phyloP scores from a whole-genome alignment of 1,284 basidiomycete genomes.

The Cerioporus squamosus region DNA sequence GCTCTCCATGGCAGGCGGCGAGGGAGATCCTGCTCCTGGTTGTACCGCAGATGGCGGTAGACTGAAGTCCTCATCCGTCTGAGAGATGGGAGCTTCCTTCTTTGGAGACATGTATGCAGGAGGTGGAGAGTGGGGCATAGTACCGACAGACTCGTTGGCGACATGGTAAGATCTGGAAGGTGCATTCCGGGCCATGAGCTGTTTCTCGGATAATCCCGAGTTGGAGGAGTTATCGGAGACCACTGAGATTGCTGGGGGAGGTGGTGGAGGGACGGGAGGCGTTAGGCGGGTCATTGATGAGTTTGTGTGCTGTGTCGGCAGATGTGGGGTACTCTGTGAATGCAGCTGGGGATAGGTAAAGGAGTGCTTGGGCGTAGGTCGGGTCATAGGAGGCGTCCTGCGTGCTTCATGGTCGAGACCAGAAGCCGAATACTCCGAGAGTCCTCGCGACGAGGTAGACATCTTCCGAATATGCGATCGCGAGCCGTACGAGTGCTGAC shows the following conservation, averaged over 20 bases:
- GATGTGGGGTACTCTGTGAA: conserved; percentile 22
- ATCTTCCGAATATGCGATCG: conserved; percentile 25
- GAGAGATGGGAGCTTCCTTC: conserved; percentile 22
- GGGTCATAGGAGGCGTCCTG: conserved; percentile 11
- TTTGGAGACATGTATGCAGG: conserved; percentile 35
- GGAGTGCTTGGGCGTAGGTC: conserved; percentile 20
- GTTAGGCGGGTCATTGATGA: conserved; percentile 13
- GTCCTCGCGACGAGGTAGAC: conserved; percentile 24
- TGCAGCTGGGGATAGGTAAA: conserved; percentile 22
- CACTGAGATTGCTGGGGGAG: conserved; percentile 13
- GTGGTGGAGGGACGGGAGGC: conserved; percentile 16
- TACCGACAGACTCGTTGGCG: conserved; percentile 33
- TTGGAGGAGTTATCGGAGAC: conserved; percentile 20
- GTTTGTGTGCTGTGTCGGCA: conserved; percentile 16
- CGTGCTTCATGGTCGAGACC: conserved; percentile 11
- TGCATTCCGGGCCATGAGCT: conserved; percentile 29
- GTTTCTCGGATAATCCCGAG: conserved; percentile 28
- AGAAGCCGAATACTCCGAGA: conserved; percentile 18
- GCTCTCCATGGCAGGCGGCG: conserved; percentile 12
- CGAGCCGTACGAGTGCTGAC: conserved; percentile 18
- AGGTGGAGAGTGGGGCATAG: conserved; percentile 32
- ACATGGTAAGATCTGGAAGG: conserved; percentile 33
- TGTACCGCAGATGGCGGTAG: conserved; percentile 23
- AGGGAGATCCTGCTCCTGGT: background rate
- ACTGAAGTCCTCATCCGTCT: conserved; percentile 23